phyloP scores from a whole-genome alignment of 2,329 filamentous ascomycete genomes.

The Cladophialophora bantiana region DNA sequence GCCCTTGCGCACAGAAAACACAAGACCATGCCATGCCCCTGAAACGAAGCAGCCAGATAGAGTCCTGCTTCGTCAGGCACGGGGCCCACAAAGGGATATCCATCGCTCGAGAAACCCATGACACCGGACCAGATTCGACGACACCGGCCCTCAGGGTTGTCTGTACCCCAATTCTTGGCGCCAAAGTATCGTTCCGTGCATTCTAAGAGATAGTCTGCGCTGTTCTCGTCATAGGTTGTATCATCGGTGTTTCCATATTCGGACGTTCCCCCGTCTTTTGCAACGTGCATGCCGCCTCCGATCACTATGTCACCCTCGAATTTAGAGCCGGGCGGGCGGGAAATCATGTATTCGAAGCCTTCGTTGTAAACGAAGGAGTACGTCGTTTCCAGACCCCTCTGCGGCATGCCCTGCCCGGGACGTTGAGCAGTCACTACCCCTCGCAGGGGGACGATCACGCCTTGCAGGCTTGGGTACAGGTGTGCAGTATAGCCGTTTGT shows the following conservation, averaged over 20 bases:
- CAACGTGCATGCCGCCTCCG: conserved; percentile 38
- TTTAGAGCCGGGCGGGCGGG: conserved; percentile 39
- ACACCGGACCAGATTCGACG: conserved; percentile 62
- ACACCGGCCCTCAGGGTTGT: conserved; percentile 52
- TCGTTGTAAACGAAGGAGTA: conserved; percentile 41
- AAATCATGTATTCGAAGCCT: conserved; percentile 51
- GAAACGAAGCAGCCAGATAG: conserved; percentile 34
- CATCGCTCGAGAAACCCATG: conserved; percentile 64
- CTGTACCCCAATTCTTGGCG: conserved; percentile 53
- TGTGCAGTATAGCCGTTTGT: conserved; percentile 62
- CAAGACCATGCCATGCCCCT: conserved; percentile 40
- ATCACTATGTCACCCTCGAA: conserved; percentile 46
- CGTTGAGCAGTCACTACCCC: conserved; percentile 59
- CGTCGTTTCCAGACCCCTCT: conserved; percentile 37
- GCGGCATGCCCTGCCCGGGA: conserved; percentile 43
- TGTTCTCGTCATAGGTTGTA: conserved; percentile 38
- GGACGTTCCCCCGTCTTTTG: conserved; percentile 23
- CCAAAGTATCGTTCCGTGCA: conserved; percentile 45
- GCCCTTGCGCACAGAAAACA: conserved; percentile 37
- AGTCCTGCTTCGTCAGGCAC: conserved; percentile 48
- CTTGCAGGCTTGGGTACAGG: conserved; percentile 54
- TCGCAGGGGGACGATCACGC: conserved; percentile 58
- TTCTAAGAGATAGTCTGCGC: conserved; percentile 41
- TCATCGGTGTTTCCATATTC: conserved; percentile 44
- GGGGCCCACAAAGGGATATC: conserved; percentile 60